Conservation (phyloP, 306 rosid genomes). For the Erythrophleum fordii region DNA sequence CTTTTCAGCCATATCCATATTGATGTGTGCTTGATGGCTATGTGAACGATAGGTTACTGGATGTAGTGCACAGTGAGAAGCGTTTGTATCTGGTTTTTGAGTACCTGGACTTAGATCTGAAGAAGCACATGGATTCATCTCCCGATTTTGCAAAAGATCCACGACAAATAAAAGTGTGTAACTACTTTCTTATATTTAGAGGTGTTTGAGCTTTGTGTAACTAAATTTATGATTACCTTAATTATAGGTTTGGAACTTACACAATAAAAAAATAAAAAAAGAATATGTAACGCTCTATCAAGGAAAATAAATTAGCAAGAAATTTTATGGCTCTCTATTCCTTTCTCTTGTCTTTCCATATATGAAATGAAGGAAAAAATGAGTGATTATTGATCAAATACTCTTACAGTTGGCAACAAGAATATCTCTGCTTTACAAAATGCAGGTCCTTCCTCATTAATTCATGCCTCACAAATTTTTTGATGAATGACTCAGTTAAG, state of each 20-base stretch:
- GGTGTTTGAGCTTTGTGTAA: neutral
- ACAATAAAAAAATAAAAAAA: neutral
- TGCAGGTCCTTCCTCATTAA: slow-evolving; percentile 27
- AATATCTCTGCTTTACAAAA: slow-evolving; percentile 32
- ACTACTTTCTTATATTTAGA: slow-evolving; percentile 9
- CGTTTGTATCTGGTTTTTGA: slow-evolving; percentile 94
- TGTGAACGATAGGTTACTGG: slow-evolving; percentile 74
- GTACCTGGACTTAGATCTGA: slow-evolving; percentile 95
- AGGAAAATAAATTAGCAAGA: neutral
- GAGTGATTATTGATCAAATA: slow-evolving; percentile 21
- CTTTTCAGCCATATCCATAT: slow-evolving; percentile 22
- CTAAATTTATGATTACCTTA: neutral
- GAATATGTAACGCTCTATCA: neutral
- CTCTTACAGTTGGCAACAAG: slow-evolving; percentile 10
- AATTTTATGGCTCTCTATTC: slow-evolving; percentile 12
- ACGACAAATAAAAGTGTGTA: slow-evolving; percentile 77
- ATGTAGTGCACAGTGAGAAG: slow-evolving; percentile 95
- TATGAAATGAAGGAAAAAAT: slow-evolving; percentile 33
- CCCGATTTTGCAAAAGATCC: slow-evolving; percentile 90
- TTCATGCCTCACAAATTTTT: slow-evolving; percentile 25
- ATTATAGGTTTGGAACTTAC: neutral
- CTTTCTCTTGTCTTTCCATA: slow-evolving; percentile 22
- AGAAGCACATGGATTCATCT: slow-evolving; percentile 96
- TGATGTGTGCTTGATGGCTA: slow-evolving; percentile 22
- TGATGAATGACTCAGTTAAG: slow-evolving; percentile 29